phyloP scores from a whole-genome alignment of 2,329 filamentous ascomycete species.

The Apiospora koreana region DNA sequence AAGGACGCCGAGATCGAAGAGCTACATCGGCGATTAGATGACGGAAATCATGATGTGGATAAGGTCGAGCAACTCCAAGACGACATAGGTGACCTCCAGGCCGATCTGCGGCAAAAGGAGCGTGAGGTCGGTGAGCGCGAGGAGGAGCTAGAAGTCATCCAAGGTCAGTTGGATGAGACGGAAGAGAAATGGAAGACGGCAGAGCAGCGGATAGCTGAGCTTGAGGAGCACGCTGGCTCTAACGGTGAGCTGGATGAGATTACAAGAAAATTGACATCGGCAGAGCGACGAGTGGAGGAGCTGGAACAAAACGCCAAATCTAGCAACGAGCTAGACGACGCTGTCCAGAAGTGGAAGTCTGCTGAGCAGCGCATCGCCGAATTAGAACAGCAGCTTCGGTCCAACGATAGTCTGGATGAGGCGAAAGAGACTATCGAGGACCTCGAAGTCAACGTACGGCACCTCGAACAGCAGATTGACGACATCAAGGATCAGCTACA shows the following conservation, averaged over 20 bases:
- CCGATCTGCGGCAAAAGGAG: constrained; percentile 75
- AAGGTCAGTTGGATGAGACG: constrained; percentile 50
- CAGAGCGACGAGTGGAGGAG: constrained; percentile 56
- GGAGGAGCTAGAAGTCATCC: constrained; percentile 71
- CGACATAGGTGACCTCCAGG: constrained; percentile 74
- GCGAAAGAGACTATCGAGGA: constrained; percentile 60
- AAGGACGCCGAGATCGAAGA: constrained; percentile 63
- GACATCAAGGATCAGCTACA: constrained; percentile 56
- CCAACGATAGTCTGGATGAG: constrained; percentile 53
- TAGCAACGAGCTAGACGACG: constrained; percentile 57
- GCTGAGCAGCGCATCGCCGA: constrained; percentile 52
- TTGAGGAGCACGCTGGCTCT: constrained; percentile 58
- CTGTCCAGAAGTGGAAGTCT: constrained; percentile 50
- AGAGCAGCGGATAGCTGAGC: constrained; percentile 50
- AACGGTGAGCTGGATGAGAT: constrained; percentile 57
- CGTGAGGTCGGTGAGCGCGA: constrained; percentile 72
- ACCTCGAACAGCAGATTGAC: constrained; percentile 55
- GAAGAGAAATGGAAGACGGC: constrained; percentile 54
- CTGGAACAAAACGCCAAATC: constrained; percentile 57
- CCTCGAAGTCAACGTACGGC: constrained; percentile 55
- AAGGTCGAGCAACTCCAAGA: constrained; percentile 69
- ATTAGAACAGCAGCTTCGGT: constrained; percentile 58
- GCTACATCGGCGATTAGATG: constrained; percentile 59
- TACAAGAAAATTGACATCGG: constrained; percentile 58
- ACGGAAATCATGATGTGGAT: constrained; percentile 56